phyloP scores from a whole-genome alignment of 2,329 filamentous ascomycete genomes.

The Chaetomiaceae sp. region DNA sequence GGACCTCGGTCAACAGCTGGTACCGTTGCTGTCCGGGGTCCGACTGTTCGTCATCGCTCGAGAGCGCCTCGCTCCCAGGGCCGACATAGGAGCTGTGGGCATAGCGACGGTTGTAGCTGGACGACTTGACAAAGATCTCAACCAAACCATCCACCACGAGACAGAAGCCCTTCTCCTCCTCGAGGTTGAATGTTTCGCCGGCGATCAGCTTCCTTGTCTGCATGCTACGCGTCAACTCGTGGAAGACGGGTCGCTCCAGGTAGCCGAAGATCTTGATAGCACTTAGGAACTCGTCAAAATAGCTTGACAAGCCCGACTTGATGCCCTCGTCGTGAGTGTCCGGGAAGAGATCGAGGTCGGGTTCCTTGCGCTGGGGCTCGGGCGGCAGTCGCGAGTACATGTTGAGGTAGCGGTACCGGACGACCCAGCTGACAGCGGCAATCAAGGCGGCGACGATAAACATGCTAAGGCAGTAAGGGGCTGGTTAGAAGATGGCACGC shows the following conservation, averaged over 20 bases:
- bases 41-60: constrained; percentile 63
- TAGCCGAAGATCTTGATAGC: constrained; percentile 99
- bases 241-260: constrained; percentile 91
- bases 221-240: constrained; percentile 96
- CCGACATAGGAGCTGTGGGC: constrained; percentile 36
- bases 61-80: constrained; percentile 36
- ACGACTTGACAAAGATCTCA: constrained; percentile 96
- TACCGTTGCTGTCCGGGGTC: constrained; percentile 73
- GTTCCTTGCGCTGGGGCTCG: constrained; percentile 92
- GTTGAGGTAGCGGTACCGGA: constrained; percentile 91
- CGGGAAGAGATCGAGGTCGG: constrained; percentile 90
- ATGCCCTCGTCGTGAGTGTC: constrained; percentile 84
- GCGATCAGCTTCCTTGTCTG: constrained; percentile 95
- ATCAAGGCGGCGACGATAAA: constrained; percentile 71
- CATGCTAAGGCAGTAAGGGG: constrained; percentile 57
- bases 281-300: constrained; percentile 94
- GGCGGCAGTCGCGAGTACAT: constrained; percentile 93
- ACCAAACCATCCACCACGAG: constrained; percentile 94
- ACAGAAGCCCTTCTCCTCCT: constrained; percentile 98
- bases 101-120: constrained; percentile 46
- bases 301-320: constrained; percentile 90
- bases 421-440: constrained; percentile 87
- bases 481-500: background rate
- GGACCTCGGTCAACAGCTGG: constrained; percentile 92
- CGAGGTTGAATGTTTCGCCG: constrained; percentile 87